Conservation (phyloP, 1,284 basidiomycete genomes). For the Mixia osmundae region DNA sequence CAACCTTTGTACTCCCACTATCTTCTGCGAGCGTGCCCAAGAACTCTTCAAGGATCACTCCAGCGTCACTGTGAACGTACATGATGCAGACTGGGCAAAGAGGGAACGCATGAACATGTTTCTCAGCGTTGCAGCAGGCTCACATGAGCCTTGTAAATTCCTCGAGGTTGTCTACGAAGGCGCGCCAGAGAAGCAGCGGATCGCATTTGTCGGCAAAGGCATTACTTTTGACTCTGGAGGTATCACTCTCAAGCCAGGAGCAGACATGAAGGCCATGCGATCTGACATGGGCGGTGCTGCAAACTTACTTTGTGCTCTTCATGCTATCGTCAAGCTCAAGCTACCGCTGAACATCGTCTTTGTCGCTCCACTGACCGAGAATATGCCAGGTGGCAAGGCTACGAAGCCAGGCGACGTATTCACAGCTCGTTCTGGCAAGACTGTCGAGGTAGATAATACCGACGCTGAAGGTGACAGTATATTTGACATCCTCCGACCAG, state of each 20-base stretch:
- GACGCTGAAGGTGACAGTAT: constrained; percentile 11
- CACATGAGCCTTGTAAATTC: constrained; percentile 60
- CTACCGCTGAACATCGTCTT: constrained; percentile 55
- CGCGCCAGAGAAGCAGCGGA: no score
- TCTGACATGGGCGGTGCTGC: constrained; percentile 77
- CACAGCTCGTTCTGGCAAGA: constrained; percentile 70
- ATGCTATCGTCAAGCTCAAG: constrained; percentile 55
- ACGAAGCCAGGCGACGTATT: constrained; percentile 59
- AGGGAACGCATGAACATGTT: constrained; percentile 69
- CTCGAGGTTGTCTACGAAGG: constrained; percentile 75
- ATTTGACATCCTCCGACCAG: no score
- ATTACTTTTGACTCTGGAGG: constrained; percentile 59
- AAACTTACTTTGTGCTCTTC: constrained; percentile 41
- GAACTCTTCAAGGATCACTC: constrained; percentile 41
- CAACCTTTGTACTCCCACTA: constrained; percentile 56
- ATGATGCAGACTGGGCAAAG: constrained; percentile 58
- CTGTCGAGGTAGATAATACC: constrained; percentile 68
- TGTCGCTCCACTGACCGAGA: constrained; percentile 56
- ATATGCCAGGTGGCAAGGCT: constrained; percentile 60
- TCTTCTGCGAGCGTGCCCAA: constrained; percentile 45
- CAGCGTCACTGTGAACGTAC: constrained; percentile 45
- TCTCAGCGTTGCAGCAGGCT: constrained; percentile 65
- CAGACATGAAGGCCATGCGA: constrained; percentile 29
- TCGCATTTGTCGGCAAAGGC: constrained; percentile 79
- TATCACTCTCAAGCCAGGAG: constrained; percentile 55